Conservation (phyloP, 163 green algal species). For the Trebouxiophyceae sp. region DNA sequence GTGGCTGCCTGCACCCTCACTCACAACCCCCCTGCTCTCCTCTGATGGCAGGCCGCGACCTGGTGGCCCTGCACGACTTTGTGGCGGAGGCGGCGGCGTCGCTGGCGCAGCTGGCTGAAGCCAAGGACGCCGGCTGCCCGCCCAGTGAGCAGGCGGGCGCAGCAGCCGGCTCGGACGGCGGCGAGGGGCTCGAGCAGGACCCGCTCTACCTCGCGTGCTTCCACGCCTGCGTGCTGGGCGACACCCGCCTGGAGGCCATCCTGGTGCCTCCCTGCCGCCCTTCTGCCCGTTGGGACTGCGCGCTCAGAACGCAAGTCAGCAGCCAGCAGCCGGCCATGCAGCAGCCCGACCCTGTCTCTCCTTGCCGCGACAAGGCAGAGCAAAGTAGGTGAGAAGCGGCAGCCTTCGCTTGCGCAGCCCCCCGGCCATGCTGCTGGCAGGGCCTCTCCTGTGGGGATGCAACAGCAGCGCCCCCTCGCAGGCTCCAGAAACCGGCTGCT, state of each 20-base stretch:
- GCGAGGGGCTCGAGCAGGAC: not conserved
- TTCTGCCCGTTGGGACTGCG: not conserved
- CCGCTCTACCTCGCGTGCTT: slow-evolving; percentile 8
- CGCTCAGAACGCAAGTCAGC: not conserved
- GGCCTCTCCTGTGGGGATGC: slow-evolving; percentile 1
- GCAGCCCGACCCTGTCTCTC: too few relatives aligned
- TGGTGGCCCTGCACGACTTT: slow-evolving; percentile 32
- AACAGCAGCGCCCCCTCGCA: too few relatives aligned
- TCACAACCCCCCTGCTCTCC: not conserved
- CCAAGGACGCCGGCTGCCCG: slow-evolving; percentile 2
- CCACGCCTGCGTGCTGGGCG: slow-evolving; percentile 6
- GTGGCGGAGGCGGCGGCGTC: slow-evolving; percentile 25
- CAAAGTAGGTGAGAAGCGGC: not conserved
- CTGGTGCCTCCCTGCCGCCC: not conserved
- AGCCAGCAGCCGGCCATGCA: not conserved
- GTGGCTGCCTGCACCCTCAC: not conserved
- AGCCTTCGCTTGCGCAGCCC: not conserved
- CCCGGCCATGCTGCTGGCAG: not conserved
- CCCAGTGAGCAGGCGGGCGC: not conserved
- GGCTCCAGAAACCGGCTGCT: too few relatives aligned
- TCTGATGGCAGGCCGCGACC: slow-evolving; percentile 4
- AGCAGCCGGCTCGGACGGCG: not conserved
- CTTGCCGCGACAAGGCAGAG: too few relatives aligned
- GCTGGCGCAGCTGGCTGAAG: slow-evolving; percentile 20
- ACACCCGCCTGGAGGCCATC: not conserved